Evolutionary conservation across 495 filamentous ascomycete genomes (phyloP).

Genomic region (Neohortaea acidophila): DNA sequence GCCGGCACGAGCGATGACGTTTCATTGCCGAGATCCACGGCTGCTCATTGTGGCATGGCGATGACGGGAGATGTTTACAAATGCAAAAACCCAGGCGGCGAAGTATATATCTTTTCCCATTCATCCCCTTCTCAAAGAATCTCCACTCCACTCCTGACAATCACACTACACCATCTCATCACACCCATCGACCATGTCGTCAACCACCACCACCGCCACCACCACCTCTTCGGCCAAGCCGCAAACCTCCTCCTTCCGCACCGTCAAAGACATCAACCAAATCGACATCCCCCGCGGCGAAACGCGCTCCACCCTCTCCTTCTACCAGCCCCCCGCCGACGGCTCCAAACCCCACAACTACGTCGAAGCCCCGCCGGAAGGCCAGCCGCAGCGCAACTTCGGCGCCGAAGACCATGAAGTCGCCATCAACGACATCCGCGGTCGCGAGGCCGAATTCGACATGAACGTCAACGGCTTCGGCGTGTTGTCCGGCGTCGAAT

Average conservation of each 20-base stretch:
- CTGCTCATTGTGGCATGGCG: too few species aligned
- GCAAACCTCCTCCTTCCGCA: conserved; percentile 11
- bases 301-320: conserved; percentile 49
- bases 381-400: conserved; percentile 48
- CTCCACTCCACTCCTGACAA: neutral
- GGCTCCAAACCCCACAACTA: conserved; percentile 52
- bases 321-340: conserved; percentile 50
- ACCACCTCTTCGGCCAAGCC: conserved; percentile 21
- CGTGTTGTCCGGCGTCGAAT: conserved; percentile 35
- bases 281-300: conserved; percentile 47
- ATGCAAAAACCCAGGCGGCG: too few species aligned
- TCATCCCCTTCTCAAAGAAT: neutral
- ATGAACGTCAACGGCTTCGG: conserved; percentile 61
- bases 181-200: neutral
- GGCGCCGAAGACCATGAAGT: conserved; percentile 31
- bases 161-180: neutral
- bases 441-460: conserved; percentile 42
- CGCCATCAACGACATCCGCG: conserved; percentile 50
- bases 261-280: conserved; percentile 4
- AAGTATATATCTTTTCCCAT: too few species aligned
- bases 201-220: conserved; percentile 17
- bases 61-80: too few species aligned
- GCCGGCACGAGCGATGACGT: too few species aligned
- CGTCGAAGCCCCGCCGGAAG: conserved; percentile 47
- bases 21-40: too few species aligned